Conservation (phyloP, 2,329 filamentous ascomycete species). For the Colletotrichum tropicale region DNA sequence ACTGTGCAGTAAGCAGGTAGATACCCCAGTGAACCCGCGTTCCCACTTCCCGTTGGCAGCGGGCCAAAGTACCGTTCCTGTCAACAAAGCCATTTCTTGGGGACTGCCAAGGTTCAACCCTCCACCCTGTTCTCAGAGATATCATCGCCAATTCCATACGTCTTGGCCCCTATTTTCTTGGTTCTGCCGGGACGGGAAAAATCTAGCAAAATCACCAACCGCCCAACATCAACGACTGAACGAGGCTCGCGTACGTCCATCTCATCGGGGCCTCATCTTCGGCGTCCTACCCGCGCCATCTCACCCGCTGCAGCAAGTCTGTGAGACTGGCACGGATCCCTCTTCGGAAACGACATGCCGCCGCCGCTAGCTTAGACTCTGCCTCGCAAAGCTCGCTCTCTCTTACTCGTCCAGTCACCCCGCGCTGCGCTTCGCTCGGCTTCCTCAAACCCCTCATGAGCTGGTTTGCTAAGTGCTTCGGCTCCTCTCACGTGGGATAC, state of each 20-base stretch:
- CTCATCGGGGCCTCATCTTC: conserved; percentile 13
- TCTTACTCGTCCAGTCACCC: not conserved
- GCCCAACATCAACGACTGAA: not conserved
- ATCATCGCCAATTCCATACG: not conserved
- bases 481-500: conserved; percentile 19
- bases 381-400: not conserved
- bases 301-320: conserved; percentile 9
- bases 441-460: not conserved
- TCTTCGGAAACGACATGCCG: conserved; percentile 16
- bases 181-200: not conserved
- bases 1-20: not conserved
- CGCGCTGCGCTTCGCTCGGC: conserved; percentile 5
- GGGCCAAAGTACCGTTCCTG: not conserved
- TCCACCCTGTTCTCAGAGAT: not conserved
- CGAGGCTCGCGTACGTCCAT: not conserved
- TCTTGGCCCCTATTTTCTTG: not conserved
- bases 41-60: not conserved
- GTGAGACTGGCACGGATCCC: conserved; percentile 20
- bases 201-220: not conserved
- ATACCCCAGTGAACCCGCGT: not conserved
- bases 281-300: not conserved
- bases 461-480: not conserved
- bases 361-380: conserved; percentile 14
- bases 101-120: not conserved
- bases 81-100: not conserved